Evolutionary conservation across 352 stramenopile species (phyloP), one percentile per base, ranked within the genome.

Genomic region (Pythium plurisporium): DNA sequence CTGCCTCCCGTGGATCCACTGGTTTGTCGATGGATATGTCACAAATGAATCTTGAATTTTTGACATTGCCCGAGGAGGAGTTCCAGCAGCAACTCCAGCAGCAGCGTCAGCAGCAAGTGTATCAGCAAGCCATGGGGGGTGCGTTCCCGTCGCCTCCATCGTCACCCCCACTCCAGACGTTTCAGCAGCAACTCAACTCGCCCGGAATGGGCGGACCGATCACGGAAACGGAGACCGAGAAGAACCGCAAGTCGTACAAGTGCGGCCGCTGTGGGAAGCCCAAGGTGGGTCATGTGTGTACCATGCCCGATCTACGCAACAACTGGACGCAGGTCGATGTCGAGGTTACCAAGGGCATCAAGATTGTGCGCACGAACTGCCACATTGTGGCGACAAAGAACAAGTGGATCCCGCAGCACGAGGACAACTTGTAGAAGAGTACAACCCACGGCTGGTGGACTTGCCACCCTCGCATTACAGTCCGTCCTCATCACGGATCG

Each of bases 241-340:
- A 62, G 44, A 86, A 82, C 59, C 78, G 80, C 33, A 91, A 91
- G 62, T 63, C 84, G 68, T 94, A 94, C 80, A 94, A 94, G 66
- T 94, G 84, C 50, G 84, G 84, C 5, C 82, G 84, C 33, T 94
- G 84, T 41, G 84, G 84, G 0, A 82, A 94, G 51, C 80, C 82
- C 34, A 94, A 94, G 67, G 84, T 94, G 25, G 82, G 82, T 33
- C 84, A 94, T 55, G 80, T 92, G 40, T 94, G 84, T 61, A 91
- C 83, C 9, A 89, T 93, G 76, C 83, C 83, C 15, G 83, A 93
- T 46, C 70, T 89, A 52, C 80, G 83, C 52, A 93, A 93, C 67
- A 93, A 93, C 67, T 91, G 83, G 80, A 83, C 80, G 37, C 83
- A 93, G 46, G 76, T 78, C 55, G 78, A 91, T 51, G 46, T 89